A percentile compares a stretch with the other conserved stretches of the same genome.
Evolutionary conservation across 1,139 yeast species (phyloP).

Genomic region (Candida gigantensis): DNA sequence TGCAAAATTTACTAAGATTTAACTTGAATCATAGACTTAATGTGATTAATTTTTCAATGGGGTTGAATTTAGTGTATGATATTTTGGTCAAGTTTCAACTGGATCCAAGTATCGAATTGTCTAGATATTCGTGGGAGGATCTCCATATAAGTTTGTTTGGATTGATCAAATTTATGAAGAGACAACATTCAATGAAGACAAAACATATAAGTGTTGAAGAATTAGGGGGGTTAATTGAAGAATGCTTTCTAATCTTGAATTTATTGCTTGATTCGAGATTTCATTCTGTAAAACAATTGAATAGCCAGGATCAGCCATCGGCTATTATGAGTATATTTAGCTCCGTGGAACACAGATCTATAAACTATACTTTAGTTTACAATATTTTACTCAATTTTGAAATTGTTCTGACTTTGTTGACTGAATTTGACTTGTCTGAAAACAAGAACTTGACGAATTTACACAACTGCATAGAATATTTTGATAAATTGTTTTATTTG

Average conservation of each 20-base stretch:
- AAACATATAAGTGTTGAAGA: constrained; percentile 19
- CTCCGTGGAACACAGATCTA: constrained; percentile 16
- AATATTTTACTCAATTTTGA: constrained; percentile 35
- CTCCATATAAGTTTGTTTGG: constrained; percentile 28
- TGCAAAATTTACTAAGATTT: constrained; percentile 39
- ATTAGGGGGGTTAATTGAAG: constrained; percentile 26
- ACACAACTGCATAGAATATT: constrained; percentile 23
- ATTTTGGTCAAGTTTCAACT: constrained; percentile 15
- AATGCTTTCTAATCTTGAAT: constrained; percentile 28
- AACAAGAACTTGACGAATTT: constrained; percentile 18
- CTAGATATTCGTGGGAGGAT: constrained; percentile 31
- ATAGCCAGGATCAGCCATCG: constrained; percentile 11
- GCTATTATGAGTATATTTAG: constrained; percentile 12
- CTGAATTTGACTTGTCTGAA: constrained; percentile 12
- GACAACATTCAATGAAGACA: constrained; percentile 19
- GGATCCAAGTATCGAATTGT: constrained; percentile 12
- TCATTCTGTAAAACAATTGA: constrained; percentile 16
- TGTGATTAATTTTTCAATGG: constrained; percentile 30
- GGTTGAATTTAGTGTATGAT: constrained; percentile 26
- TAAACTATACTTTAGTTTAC: constrained; percentile 30
- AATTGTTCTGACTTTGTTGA: constrained; percentile 21
- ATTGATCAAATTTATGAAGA: constrained; percentile 28
- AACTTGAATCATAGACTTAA: constrained; percentile 40
- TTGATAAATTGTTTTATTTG: constrained; percentile 19
- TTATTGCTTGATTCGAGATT: constrained; percentile 19